These are phyloP conservation scores for Monotropa hypopitys DNA, from an alignment of 179 eudicot species.

Conservation along the genomic window DNA sequence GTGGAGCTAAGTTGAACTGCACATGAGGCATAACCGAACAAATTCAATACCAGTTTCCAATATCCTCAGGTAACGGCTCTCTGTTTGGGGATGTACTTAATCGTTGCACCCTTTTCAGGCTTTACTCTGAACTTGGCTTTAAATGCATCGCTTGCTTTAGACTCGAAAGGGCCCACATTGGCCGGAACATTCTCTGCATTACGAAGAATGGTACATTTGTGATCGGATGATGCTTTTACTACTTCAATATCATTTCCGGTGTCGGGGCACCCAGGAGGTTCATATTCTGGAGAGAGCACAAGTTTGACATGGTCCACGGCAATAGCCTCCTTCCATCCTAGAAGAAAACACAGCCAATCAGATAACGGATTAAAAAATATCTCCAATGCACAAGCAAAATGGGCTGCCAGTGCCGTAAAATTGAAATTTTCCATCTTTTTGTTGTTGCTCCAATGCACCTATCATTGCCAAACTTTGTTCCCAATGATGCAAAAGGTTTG, in stretches of 20 bases:
- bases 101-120: slow-evolving; percentile 31
- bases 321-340: slow-evolving; percentile 72
- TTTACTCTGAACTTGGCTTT: slow-evolving; percentile 29
- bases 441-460: neutral
- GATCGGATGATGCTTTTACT: slow-evolving; percentile 14
- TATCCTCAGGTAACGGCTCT: slow-evolving; percentile 20
- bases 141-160: slow-evolving; percentile 12
- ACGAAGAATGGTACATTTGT: slow-evolving; percentile 13
- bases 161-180: slow-evolving; percentile 7
- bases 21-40: slow-evolving; percentile 9
- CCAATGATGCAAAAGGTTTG: neutral
- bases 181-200: slow-evolving; percentile 18
- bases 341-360: slow-evolving; percentile 6
- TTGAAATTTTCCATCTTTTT: neutral
- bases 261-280: slow-evolving; percentile 23
- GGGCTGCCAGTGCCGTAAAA: neutral
- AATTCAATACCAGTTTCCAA: neutral
- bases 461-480: neutral
- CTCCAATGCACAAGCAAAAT: neutral
- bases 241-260: slow-evolving; percentile 16
- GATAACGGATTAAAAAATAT: neutral
- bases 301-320: slow-evolving; percentile 42
- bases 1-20: slow-evolving; percentile 12
- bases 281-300: slow-evolving; percentile 25
- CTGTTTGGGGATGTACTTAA: slow-evolving; percentile 45